Base-by-base conservation (phyloP, 805 yeast species). In the Dipodascopsis tothii region DNA sequence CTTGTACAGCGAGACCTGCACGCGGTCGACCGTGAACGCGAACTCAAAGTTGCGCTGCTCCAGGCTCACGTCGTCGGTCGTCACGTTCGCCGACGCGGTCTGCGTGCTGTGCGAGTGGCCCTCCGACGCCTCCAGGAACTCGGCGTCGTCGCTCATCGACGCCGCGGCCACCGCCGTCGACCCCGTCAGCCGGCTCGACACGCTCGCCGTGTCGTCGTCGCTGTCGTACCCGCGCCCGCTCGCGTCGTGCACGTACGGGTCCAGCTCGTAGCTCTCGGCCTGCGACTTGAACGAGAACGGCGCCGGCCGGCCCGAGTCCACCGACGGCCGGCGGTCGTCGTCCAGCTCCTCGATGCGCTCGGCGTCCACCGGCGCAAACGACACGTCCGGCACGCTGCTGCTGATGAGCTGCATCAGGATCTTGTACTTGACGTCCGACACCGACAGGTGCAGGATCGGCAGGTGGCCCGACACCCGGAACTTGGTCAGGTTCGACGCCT, bases 381-480 rank as follows among this genome's bases (percentile, higher is more conserved):
- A 56, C 30, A 56, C 55, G 9, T 68, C 71, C 1, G 96, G 96
- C 7, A 86, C 70, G 18, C 81, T 75, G 6, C 69, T 73, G 39
- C 81, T 82, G 27, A 90, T 66, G 35, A 90, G 66, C 45, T 79
- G 77, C 90, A 92, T 80, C 56, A 92, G 68, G 1, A 86, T 77
- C 61, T 86, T 84, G 65, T 94, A 94, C 60, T 94, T 96, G 56
- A 79, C 82, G 60, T 92, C 97, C 54, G 84, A 84, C 57, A 92
- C 60, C 23, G 83, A 73, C 3, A 92, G 78, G 23, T 72, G 71
- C 48, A 94, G 71, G 25, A 67, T 66, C 0, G 96, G 94, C 11
- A 92, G 73, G 46, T 78, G 77, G 11, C 92, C 96, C 23, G 84
- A 77, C 2, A 88, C 69, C 57, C 75, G 78, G 50, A 86, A 68